phyloP scores from a whole-genome alignment of 2,329 filamentous ascomycete species.

The Furcasterigmium furcatum region DNA sequence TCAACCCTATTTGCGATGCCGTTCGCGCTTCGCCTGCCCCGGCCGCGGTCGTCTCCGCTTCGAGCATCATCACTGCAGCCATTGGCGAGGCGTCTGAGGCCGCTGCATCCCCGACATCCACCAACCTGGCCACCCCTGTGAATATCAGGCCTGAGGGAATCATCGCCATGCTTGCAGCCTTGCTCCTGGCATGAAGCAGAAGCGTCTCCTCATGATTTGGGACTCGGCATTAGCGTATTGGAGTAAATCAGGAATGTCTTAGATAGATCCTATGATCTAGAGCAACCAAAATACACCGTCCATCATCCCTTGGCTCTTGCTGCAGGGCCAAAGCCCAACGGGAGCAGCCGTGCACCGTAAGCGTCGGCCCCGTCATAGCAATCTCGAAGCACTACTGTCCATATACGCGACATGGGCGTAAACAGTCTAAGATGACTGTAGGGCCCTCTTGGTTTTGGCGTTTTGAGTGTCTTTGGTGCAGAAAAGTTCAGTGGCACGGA shows the following conservation, averaged over 20 bases:
- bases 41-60: background rate
- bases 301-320: too few relatives aligned
- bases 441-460: too few relatives aligned
- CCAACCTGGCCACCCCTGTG: background rate
- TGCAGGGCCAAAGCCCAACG: too few relatives aligned
- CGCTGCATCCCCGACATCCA: background rate
- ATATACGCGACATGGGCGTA: too few relatives aligned
- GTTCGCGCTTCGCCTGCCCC: background rate
- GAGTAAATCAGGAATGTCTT: background rate
- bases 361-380: too few relatives aligned
- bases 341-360: too few relatives aligned
- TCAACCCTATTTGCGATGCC: background rate
- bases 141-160: background rate
- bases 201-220: background rate
- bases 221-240: background rate
- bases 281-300: background rate
- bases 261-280: background rate
- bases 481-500: too few relatives aligned
- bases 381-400: too few relatives aligned
- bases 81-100: background rate
- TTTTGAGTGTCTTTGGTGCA: too few relatives aligned
- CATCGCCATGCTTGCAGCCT: background rate
- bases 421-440: too few relatives aligned
- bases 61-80: background rate
- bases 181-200: background rate